A percentile compares a stretch with the other conserved stretches of the same genome.
Evolutionary conservation across 768 basidiomycete genomes (phyloP).

Genomic region (Kwoniella bestiolae): DNA sequence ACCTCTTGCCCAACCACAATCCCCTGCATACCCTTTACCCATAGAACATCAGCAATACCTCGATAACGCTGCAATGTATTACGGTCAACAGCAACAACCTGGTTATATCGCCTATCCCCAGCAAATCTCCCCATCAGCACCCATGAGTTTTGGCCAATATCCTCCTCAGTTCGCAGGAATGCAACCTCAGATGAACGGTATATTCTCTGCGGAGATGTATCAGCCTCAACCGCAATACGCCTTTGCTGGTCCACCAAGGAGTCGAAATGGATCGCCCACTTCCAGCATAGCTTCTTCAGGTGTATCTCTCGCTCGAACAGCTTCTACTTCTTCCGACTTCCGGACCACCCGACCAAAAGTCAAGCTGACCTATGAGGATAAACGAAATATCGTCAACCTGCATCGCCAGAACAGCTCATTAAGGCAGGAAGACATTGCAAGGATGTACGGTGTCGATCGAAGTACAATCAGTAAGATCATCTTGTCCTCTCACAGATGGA

Average conservation of each 20-base stretch:
- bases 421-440: constrained; percentile 56
- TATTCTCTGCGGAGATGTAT: constrained; percentile 17
- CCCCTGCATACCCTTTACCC: constrained; percentile 21
- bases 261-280: constrained; percentile 39
- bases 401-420: constrained; percentile 48
- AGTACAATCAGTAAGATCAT: constrained; percentile 57
- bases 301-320: constrained; percentile 35
- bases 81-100: constrained; percentile 17
- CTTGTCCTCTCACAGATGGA: constrained; percentile 52
- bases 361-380: constrained; percentile 56
- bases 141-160: constrained; percentile 16
- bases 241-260: constrained; percentile 37
- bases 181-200: constrained; percentile 20
- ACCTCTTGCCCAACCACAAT: constrained; percentile 5
- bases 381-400: constrained; percentile 53
- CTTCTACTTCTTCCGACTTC: constrained; percentile 39
- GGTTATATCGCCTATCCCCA: neutral
- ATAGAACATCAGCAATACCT: constrained; percentile 32
- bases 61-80: constrained; percentile 28
- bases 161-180: constrained; percentile 28
- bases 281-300: constrained; percentile 37
- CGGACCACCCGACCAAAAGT: constrained; percentile 46
- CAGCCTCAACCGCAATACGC: constrained; percentile 18
- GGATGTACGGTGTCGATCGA: constrained; percentile 54
- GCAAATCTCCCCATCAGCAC: constrained; percentile 10